Conservation (phyloP, 106 monocot genomes). For the Apostasia shenzhenica region DNA sequence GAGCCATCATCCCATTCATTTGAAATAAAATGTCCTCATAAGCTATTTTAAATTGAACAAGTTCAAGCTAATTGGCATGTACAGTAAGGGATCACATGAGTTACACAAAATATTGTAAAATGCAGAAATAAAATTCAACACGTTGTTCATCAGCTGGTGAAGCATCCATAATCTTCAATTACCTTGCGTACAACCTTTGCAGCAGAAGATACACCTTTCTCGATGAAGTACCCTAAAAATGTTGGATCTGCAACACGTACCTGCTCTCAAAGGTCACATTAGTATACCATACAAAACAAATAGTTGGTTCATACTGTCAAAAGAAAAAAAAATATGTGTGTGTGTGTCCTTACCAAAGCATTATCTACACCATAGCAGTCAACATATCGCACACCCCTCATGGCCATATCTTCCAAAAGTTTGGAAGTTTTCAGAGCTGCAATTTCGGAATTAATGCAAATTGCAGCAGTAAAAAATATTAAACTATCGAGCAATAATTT, state of each 20-base stretch:
- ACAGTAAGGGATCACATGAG: no score
- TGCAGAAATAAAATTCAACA: not conserved
- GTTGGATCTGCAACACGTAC: conserved; percentile 98
- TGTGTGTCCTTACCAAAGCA: conserved; percentile 53
- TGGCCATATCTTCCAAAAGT: conserved; percentile 94
- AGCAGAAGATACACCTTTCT: conserved; percentile 86
- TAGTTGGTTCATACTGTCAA: not conserved
- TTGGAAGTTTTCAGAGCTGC: conserved; percentile 81
- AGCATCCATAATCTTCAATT: conserved; percentile 1
- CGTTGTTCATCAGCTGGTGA: not conserved
- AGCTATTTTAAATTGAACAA: no score
- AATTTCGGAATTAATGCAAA: not conserved
- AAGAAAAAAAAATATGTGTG: not conserved
- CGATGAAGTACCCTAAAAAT: conserved; percentile 93
- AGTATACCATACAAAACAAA: conserved; percentile 1
- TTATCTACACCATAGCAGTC: conserved; percentile 99
- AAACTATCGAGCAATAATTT: not conserved
- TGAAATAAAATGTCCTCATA: no score
- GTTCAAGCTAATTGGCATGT: no score
- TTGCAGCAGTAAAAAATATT: not conserved
- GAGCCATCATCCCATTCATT: no score
- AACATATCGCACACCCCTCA: conserved; percentile 84
- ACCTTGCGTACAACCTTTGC: conserved; percentile 99
- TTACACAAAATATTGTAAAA: no score
- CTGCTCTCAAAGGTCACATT: conserved; percentile 29